Evolutionary conservation across 306 rosid genomes (phyloP).

Genomic region (Cercis canadensis): DNA sequence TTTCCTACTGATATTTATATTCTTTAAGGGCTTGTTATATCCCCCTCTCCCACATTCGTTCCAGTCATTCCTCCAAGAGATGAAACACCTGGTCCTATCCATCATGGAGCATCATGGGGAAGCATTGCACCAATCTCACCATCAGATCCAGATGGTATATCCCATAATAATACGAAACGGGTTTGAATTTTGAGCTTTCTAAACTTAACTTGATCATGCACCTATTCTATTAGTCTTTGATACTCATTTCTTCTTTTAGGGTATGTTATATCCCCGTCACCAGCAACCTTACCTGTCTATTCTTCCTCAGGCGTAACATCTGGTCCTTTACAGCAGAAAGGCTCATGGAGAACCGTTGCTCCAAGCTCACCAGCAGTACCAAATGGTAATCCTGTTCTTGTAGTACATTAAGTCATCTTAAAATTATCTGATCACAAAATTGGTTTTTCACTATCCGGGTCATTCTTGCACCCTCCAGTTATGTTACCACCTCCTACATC

Average conservation of each 20-base stretch:
- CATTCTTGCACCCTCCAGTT: slow-evolving; percentile 50
- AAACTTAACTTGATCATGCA: slow-evolving; percentile 1
- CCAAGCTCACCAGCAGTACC: slow-evolving; percentile 56
- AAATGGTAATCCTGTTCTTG: slow-evolving; percentile 54
- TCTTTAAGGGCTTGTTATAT: slow-evolving; percentile 53
- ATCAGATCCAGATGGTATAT: slow-evolving; percentile 42
- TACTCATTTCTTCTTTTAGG: slow-evolving; percentile 37
- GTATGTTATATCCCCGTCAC: slow-evolving; percentile 58
- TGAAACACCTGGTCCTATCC: slow-evolving; percentile 59
- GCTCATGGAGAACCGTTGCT: slow-evolving; percentile 43
- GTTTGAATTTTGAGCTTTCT: slow-evolving; percentile 25
- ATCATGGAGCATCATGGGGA: slow-evolving; percentile 49
- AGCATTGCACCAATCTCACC: slow-evolving; percentile 55
- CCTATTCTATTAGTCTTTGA: not conserved
- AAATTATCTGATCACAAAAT: slow-evolving; percentile 30
- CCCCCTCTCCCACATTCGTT: slow-evolving; percentile 63
- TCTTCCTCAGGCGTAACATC: slow-evolving; percentile 55
- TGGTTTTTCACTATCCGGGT: slow-evolving; percentile 50
- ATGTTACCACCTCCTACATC: slow-evolving; percentile 52
- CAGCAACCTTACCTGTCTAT: slow-evolving; percentile 44
- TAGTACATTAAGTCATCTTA: slow-evolving; percentile 23
- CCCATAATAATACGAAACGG: not conserved
- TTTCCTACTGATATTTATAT: slow-evolving; percentile 24
- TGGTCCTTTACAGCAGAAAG: slow-evolving; percentile 34
- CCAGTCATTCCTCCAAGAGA: slow-evolving; percentile 50